Evolutionary conservation across 2,329 filamentous ascomycete genomes (phyloP), one percentile per base, ranked within the genome.

Genomic region (Grosmannia huntii): DNA sequence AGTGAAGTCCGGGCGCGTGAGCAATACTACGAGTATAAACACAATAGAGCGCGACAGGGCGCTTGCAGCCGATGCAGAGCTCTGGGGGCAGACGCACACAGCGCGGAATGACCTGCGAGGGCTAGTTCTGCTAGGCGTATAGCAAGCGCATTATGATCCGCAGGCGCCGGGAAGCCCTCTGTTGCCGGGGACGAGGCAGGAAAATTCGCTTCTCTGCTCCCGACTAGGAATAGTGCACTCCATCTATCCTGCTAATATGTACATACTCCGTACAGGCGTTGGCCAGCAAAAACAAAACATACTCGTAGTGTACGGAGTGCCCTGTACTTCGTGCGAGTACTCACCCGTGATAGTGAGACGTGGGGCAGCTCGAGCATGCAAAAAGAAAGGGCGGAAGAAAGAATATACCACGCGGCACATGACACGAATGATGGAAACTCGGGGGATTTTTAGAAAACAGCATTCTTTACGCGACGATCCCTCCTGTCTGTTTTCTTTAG

Each of bases 161-260:
- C 48, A 50, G 21, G 21, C 48, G 21, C 23, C 48, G 48, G 25
- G 25, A 27, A 50, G 25, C 21, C 28, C 46, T 49, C 51, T 36
- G 52, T 36, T 41, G n/a, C 33, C n/a, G 46, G 46, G 46, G 46
- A 12, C 31, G 31, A 33, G 31, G 31, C 31, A 23, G 28, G n/a
- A 33, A 27, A 54, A 55, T 31, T 55, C 53, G 53, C 53, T 55
- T 62, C 54, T 46, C 56, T 59, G 60, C 58, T 51, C 61, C 60
- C 53, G 51, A 57, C 59, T 60, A 12, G 60, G 59, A 57, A 59
- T 61, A 55, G 59, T 49, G 21, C 31, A 33, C 31, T 33, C 31
- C 31, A 10, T 28, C 4, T 28, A 28, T 28, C 27, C 27, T 33
- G 9, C 31, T 33, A 33, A 28, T 36, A 23, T 16, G 14, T 14